Percentiles rank a stretch among this genome's conserved stretches.
Evolutionary conservation across 2,329 filamentous ascomycete species (phyloP).

Genomic region (Orbilia brochopaga): DNA sequence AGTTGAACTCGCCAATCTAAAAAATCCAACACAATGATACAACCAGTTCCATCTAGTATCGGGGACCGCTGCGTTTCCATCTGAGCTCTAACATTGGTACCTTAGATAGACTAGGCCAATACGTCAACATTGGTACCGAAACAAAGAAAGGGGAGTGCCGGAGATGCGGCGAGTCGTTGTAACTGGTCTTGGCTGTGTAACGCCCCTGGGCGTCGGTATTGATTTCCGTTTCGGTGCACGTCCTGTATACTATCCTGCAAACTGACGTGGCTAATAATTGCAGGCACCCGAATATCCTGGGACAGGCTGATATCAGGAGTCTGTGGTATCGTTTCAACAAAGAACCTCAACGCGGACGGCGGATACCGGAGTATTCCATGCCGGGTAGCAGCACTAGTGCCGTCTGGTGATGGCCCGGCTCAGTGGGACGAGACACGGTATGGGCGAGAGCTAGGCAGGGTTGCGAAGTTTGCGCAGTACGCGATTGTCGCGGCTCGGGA

Average conservation of each 20-base stretch:
- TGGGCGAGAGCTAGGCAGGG: constrained; percentile 67
- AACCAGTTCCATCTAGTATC: background rate
- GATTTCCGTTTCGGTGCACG: background rate
- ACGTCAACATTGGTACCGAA: constrained; percentile 51
- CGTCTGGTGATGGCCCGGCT: constrained; percentile 60
- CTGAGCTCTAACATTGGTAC: too few relatives aligned
- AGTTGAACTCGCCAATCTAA: constrained; percentile 7
- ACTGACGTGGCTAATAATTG: background rate
- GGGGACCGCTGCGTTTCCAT: too few relatives aligned
- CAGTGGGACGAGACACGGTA: constrained; percentile 53
- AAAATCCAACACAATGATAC: constrained; percentile 40
- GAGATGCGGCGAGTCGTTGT: constrained; percentile 76
- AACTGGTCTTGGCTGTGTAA: constrained; percentile 80
- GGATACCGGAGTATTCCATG: constrained; percentile 72
- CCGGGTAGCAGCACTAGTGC: constrained; percentile 82
- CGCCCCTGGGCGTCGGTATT: constrained; percentile 78
- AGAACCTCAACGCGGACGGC: constrained; percentile 63
- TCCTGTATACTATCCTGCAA: background rate
- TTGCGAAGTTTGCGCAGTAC: constrained; percentile 92
- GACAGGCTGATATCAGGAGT: constrained; percentile 76
- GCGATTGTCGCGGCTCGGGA: constrained; percentile 85
- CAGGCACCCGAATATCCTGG: constrained; percentile 78
- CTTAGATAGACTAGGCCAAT: too few relatives aligned
- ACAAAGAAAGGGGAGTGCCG: background rate
- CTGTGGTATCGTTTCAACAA: constrained; percentile 79